Conservation (phyloP, 2,329 filamentous ascomycete species). For the Phoma sp. region DNA sequence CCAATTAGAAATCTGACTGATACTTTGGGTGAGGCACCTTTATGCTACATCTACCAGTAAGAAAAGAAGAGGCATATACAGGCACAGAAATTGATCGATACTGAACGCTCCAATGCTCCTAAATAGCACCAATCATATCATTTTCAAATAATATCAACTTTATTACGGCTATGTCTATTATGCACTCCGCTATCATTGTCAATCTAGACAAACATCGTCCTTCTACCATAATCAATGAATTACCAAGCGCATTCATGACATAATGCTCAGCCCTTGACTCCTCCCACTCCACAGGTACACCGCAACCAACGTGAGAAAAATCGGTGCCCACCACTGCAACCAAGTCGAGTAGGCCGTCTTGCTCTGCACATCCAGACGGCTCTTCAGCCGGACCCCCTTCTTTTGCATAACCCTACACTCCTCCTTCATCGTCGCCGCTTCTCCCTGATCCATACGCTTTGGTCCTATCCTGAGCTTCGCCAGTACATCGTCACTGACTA, state of each 20-base stretch:
- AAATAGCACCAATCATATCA: too few relatives aligned
- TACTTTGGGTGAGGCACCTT: constrained; percentile 50
- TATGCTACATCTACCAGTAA: constrained; percentile 55
- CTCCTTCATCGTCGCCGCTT: constrained; percentile 10
- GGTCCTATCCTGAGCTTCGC: constrained; percentile 38
- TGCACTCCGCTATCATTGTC: not conserved
- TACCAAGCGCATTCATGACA: constrained; percentile 3
- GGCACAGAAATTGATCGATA: too few relatives aligned
- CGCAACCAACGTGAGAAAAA: constrained; percentile 7
- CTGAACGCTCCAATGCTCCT: too few relatives aligned
- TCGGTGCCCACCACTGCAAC: constrained; percentile 17
- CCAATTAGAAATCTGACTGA: constrained; percentile 50
- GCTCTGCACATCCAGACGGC: constrained; percentile 15
- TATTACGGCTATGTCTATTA: constrained; percentile 1
- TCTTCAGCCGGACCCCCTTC: constrained; percentile 8
- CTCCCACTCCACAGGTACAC: constrained; percentile 14
- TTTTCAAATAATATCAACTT: not conserved
- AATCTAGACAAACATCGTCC: not conserved
- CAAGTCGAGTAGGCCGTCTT: constrained; percentile 18
- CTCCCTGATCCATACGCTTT: constrained; percentile 17
- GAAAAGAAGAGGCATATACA: not conserved
- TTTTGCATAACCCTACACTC: constrained; percentile 16
- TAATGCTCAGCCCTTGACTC: constrained; percentile 1
- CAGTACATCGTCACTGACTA: constrained; percentile 64
- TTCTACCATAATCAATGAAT: too few relatives aligned